Percentiles rank a stretch among this genome's conserved stretches.
phyloP scores from a whole-genome alignment of 2,329 filamentous ascomycete species.

The Fusarium falciforme region DNA sequence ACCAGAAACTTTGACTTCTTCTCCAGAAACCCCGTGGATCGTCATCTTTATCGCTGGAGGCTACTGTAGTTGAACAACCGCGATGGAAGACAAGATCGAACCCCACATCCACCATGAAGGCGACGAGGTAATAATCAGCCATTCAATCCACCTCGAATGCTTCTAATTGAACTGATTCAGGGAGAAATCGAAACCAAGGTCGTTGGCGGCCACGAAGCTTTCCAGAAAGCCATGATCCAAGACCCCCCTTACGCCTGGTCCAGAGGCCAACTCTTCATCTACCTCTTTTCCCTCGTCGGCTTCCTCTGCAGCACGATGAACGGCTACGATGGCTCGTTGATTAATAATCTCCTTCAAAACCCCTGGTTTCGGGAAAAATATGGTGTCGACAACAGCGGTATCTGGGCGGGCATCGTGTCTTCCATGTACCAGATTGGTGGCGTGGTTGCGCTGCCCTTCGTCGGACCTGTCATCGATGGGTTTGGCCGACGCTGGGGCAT shows the following conservation, averaged over 20 bases:
- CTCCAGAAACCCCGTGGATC: not conserved
- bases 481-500: slow-evolving; percentile 57
- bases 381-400: not conserved
- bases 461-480: slow-evolving; percentile 54
- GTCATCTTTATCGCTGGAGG: not conserved
- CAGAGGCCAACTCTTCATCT: not conserved
- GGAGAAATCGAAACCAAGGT: not conserved
- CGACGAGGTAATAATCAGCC: not conserved
- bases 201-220: not conserved
- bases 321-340: not conserved
- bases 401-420: slow-evolving; percentile 46
- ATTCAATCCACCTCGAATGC: not conserved
- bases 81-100: not conserved
- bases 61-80: not conserved
- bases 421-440: slow-evolving; percentile 60
- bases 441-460: slow-evolving; percentile 54
- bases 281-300: not conserved
- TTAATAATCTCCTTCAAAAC: not conserved
- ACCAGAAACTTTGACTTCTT: not conserved
- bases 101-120: not conserved
- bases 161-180: not conserved
- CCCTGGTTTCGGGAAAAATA: not conserved
- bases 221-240: not conserved
- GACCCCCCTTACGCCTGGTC: not conserved
- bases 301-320: not conserved